A percentile compares a stretch with the other conserved stretches of the same genome.
Conservation (phyloP, 495 filamentous ascomycete genomes). For the Cladorrhinum samala region DNA sequence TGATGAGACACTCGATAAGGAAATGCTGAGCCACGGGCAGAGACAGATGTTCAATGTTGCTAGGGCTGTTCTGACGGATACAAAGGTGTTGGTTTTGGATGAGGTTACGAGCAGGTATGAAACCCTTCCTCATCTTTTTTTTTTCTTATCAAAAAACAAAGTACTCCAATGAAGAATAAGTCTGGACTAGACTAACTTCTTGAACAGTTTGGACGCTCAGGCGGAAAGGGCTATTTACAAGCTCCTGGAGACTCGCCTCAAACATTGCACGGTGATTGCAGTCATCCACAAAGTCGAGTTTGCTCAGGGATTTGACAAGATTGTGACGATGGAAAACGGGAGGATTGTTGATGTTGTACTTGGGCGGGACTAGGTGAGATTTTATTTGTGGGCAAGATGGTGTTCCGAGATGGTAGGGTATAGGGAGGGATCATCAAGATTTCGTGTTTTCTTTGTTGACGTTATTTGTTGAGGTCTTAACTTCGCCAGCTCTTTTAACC, state of each 20-base stretch:
- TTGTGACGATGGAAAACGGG: conserved; percentile 34
- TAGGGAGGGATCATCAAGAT: not conserved
- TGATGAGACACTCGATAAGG: conserved; percentile 41
- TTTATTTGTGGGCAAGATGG: too few species aligned
- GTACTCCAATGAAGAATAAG: not conserved
- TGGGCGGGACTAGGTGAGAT: conserved; percentile 15
- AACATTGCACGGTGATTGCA: conserved; percentile 35
- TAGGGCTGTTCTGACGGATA: conserved; percentile 46
- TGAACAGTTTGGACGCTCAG: conserved; percentile 29
- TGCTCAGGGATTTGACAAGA: conserved; percentile 36
- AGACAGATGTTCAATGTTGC: conserved; percentile 56
- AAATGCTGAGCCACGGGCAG: conserved; percentile 53
- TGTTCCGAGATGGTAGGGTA: too few species aligned
- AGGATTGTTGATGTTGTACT: conserved; percentile 31
- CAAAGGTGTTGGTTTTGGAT: conserved; percentile 23
- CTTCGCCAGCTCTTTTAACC: too few species aligned
- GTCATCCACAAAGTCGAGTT: conserved; percentile 39
- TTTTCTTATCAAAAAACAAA: conserved; percentile 2
- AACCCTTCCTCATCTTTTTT: not conserved
- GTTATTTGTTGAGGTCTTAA: too few species aligned
- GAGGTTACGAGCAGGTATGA: conserved; percentile 25
- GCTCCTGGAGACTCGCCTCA: conserved; percentile 34
- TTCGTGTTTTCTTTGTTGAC: not conserved
- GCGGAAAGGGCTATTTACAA: conserved; percentile 35
- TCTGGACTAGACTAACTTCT: not conserved